Conservation (phyloP, 805 yeast species). For the Myxozyma vanderwaltii region DNA sequence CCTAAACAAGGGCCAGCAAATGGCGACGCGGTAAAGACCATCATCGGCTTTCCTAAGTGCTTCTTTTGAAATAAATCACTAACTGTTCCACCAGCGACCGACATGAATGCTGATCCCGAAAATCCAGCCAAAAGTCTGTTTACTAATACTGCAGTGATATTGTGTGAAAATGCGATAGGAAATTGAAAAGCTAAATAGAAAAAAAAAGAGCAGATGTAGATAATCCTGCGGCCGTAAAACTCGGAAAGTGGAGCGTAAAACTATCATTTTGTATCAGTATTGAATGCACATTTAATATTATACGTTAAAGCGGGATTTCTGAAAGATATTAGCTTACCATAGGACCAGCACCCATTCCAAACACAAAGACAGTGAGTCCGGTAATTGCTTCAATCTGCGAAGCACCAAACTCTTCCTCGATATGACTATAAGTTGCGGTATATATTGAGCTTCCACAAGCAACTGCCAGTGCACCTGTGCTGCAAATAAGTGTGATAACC, state of each 20-base stretch:
- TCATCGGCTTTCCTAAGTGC: constrained; percentile 35
- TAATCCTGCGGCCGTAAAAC: constrained; percentile 66
- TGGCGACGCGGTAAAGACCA: constrained; percentile 35
- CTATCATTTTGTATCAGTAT: too few relatives aligned
- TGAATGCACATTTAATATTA: too few relatives aligned
- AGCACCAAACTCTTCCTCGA: constrained; percentile 45
- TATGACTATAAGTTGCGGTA: constrained; percentile 48
- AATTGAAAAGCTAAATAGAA: constrained; percentile 52
- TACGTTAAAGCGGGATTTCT: too few relatives aligned
- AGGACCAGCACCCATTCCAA: constrained; percentile 68
- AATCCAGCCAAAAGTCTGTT: constrained; percentile 75
- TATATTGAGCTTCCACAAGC: constrained; percentile 56
- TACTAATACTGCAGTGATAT: constrained; percentile 51
- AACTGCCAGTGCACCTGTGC: constrained; percentile 34
- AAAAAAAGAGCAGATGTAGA: constrained; percentile 57
- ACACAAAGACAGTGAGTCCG: constrained; percentile 55
- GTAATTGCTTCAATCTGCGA: constrained; percentile 51
- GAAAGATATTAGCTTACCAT: constrained; percentile 42
- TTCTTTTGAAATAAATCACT: constrained; percentile 72
- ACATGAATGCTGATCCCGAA: constrained; percentile 78
- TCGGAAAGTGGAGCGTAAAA: constrained; percentile 71
- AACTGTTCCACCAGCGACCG: constrained; percentile 83
- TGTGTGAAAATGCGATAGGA: constrained; percentile 49
- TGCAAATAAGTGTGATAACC: constrained; percentile 42
- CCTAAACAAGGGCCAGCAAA: constrained; percentile 69